These are phyloP conservation scores for Lithospermum erythrorhizon DNA, from an alignment of 257 asterid species.

Conservation along the genomic window DNA sequence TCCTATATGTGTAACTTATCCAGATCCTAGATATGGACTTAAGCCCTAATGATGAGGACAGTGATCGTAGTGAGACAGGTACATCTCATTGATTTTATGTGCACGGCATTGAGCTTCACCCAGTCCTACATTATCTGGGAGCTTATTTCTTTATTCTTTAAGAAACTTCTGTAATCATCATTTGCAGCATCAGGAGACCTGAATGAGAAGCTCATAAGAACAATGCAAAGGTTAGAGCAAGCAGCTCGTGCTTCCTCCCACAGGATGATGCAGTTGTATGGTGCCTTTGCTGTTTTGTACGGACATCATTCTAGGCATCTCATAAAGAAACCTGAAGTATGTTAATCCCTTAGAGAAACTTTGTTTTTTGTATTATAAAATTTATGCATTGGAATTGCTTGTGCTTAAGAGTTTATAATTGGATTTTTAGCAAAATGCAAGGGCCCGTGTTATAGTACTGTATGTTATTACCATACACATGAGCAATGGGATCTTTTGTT, in stretches of 20 bases:
- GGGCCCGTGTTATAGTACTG: not conserved
- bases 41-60: slow-evolving; percentile 44
- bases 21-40: slow-evolving; percentile 88
- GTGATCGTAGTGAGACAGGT: slow-evolving; percentile 43
- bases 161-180: slow-evolving; percentile 6
- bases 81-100: slow-evolving; percentile 4
- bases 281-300: slow-evolving; percentile 60
- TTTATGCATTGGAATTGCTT: not conserved
- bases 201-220: slow-evolving; percentile 34
- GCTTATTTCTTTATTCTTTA: not conserved
- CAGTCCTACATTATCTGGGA: not conserved
- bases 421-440: not conserved
- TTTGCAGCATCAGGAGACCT: slow-evolving; percentile 45
- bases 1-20: slow-evolving; percentile 13
- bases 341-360: not conserved
- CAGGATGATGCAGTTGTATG: slow-evolving; percentile 40
- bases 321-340: slow-evolving; percentile 67
- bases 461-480: too few relatives aligned
- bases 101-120: not conserved
- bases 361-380: not conserved
- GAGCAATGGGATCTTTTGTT: too few relatives aligned
- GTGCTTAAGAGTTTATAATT: not conserved
- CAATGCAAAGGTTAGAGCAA: slow-evolving; percentile 77
- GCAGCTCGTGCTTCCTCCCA: slow-evolving; percentile 43
- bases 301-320: slow-evolving; percentile 42